phyloP scores from a whole-genome alignment of 768 basidiomycete species.

The Mycena crocata region DNA sequence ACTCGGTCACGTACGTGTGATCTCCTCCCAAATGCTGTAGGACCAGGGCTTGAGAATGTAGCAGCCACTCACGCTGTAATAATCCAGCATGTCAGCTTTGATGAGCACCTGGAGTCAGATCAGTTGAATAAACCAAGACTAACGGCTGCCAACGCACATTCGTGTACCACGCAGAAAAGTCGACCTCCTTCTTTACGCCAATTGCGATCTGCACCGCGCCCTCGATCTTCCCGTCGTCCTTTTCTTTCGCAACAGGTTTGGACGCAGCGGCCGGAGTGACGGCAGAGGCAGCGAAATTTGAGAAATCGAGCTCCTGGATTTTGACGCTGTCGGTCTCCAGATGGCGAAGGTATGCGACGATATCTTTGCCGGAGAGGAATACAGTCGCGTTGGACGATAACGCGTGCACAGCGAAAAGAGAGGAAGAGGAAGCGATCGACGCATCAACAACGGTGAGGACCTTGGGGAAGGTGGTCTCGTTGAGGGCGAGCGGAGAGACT shows the following conservation, averaged over 20 bases:
- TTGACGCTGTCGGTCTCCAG: conserved; percentile 77
- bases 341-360: conserved; percentile 75
- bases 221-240: conserved; percentile 85
- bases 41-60: conserved; percentile 99
- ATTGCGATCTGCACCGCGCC: conserved; percentile 93
- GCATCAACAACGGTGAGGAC: conserved; percentile 83
- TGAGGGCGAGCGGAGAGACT: conserved; percentile 89
- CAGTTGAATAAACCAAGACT: background rate
- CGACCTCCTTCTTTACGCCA: conserved; percentile 94
- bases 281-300: conserved; percentile 59
- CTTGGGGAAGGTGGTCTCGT: conserved; percentile 70
- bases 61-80: conserved; percentile 98
- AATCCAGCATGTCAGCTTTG: conserved; percentile 99
- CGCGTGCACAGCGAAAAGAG: conserved; percentile 82
- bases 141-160: conserved; percentile 63
- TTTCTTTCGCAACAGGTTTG: conserved; percentile 61
- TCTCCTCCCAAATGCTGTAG: conserved; percentile 96
- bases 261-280: conserved; percentile 51
- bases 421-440: conserved; percentile 76
- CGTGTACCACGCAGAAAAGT: conserved; percentile 95
- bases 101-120: conserved; percentile 78
- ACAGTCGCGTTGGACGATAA: conserved; percentile 76
- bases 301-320: conserved; percentile 81
- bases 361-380: conserved; percentile 83
- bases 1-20: conserved; percentile 72